These are phyloP conservation scores for Starmerella riodocensis DNA, from an alignment of 805 yeast species.

Conservation along the genomic window DNA sequence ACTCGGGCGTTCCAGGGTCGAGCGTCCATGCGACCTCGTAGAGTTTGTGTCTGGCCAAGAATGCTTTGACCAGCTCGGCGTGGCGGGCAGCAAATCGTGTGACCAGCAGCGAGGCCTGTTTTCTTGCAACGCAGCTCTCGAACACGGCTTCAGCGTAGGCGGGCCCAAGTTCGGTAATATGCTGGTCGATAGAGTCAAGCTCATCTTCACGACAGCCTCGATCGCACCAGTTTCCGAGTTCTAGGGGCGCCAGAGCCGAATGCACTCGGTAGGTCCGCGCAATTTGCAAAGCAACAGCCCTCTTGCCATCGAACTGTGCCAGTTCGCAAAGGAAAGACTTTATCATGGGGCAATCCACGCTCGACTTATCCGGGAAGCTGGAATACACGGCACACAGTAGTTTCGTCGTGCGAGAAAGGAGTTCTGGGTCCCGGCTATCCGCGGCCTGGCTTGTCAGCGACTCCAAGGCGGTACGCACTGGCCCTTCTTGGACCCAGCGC, in stretches of 20 bases:
- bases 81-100: conserved; percentile 5
- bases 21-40: conserved; percentile 16
- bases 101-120: conserved; percentile 4
- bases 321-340: conserved; percentile 34
- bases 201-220: no score
- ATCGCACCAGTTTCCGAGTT: conserved; percentile 33
- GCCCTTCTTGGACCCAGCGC: conserved; percentile 5
- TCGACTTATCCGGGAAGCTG: conserved; percentile 1
- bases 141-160: conserved; percentile 8
- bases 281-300: conserved; percentile 37
- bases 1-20: conserved; percentile 7
- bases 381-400: conserved; percentile 30
- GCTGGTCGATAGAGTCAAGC: neutral
- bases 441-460: conserved; percentile 17
- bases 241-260: conserved; percentile 44
- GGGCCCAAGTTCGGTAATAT: conserved; percentile 5
- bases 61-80: conserved; percentile 8
- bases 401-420: conserved; percentile 31
- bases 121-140: conserved; percentile 5
- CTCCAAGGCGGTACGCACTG: conserved; percentile 8
- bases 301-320: conserved; percentile 28
- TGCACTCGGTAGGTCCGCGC: conserved; percentile 58
- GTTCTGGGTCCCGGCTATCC: conserved; percentile 14
- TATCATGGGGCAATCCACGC: conserved; percentile 16
- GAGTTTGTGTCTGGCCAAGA: conserved; percentile 5